These are phyloP conservation scores for Hypoxylon sp. DNA, from an alignment of 2,329 filamentous ascomycete species.

Conservation along the genomic window DNA sequence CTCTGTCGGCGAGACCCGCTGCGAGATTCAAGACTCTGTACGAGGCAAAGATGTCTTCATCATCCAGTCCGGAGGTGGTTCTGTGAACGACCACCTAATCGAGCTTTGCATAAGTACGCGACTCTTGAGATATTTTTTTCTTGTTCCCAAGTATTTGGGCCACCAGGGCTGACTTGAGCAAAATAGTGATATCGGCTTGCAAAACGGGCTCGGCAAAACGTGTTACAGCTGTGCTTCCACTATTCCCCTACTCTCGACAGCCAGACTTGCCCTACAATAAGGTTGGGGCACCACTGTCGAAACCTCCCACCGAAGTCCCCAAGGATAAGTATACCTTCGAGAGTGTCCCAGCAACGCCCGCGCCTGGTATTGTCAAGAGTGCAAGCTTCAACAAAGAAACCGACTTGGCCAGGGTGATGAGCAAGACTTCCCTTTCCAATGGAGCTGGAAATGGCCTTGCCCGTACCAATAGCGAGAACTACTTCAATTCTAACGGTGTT, in stretches of 20 bases:
- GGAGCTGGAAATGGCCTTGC: slow-evolving; percentile 56
- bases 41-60: slow-evolving; percentile 99
- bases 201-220: slow-evolving; percentile 92
- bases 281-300: slow-evolving; percentile 86
- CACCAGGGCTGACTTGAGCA: slow-evolving; percentile 35
- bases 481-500: slow-evolving; percentile 42
- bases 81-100: slow-evolving; percentile 96
- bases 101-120: slow-evolving; percentile 85
- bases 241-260: slow-evolving; percentile 97
- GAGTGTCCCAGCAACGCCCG: slow-evolving; percentile 88
- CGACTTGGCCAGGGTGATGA: slow-evolving; percentile 80
- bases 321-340: slow-evolving; percentile 86
- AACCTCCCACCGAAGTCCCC: slow-evolving; percentile 65
- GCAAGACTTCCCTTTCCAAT: slow-evolving; percentile 71
- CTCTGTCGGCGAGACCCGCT: slow-evolving; percentile 92
- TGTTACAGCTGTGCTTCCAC: slow-evolving; percentile 91
- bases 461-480: slow-evolving; percentile 47
- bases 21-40: slow-evolving; percentile 96
- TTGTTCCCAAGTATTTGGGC: not conserved
- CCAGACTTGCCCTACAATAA: slow-evolving; percentile 98
- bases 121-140: slow-evolving; percentile 8
- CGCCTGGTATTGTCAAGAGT: slow-evolving; percentile 76
- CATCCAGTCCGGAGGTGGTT: slow-evolving; percentile 91
- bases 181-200: slow-evolving; percentile 88
- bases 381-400: slow-evolving; percentile 74